Percentiles rank a stretch among this genome's conserved stretches.
phyloP scores from a whole-genome alignment of 139 green algal species.

The Chlorella sp. region DNA sequence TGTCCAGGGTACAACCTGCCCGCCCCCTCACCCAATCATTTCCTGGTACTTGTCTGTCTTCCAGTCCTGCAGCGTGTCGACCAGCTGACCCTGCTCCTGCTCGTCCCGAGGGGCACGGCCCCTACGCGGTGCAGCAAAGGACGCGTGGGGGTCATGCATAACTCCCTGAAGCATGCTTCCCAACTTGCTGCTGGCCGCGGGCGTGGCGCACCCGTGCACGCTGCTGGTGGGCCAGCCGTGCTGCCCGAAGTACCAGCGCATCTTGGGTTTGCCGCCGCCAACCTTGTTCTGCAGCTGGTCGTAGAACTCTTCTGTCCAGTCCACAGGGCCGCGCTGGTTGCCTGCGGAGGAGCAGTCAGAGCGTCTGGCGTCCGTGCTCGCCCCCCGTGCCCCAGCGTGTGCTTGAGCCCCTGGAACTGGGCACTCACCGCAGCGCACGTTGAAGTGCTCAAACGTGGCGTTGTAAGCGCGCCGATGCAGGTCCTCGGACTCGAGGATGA shows the following conservation, averaged over 20 bases:
- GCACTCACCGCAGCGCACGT: slow-evolving; percentile 33
- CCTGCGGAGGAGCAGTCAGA: not conserved
- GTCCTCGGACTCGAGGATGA: slow-evolving; percentile 90
- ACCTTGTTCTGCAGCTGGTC: not conserved
- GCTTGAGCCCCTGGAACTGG: not conserved
- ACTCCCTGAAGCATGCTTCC: too few relatives aligned
- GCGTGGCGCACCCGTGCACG: slow-evolving; percentile 40
- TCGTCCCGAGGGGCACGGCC: slow-evolving; percentile 28
- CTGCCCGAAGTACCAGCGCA: slow-evolving; percentile 79
- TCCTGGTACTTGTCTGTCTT: slow-evolving; percentile 73
- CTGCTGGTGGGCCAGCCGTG: slow-evolving; percentile 77
- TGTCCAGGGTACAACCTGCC: too few relatives aligned
- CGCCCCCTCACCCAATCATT: slow-evolving; percentile 35
- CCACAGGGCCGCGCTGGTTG: not conserved
- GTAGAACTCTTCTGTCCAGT: slow-evolving; percentile 2
- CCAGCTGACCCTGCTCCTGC: slow-evolving; percentile 57
- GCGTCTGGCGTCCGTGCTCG: too few relatives aligned
- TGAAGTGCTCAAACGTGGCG: slow-evolving; percentile 77
- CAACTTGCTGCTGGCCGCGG: too few relatives aligned
- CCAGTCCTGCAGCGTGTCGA: slow-evolving; percentile 84
- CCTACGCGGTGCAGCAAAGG: too few relatives aligned
- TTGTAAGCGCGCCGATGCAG: slow-evolving; percentile 90
- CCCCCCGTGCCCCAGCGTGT: not conserved
- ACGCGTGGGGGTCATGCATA: too few relatives aligned
- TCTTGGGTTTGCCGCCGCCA: slow-evolving; percentile 74